These are phyloP conservation scores for Ogataea nonfermentans DNA, from an alignment of 805 yeast genomes.

Conservation along the genomic window DNA sequence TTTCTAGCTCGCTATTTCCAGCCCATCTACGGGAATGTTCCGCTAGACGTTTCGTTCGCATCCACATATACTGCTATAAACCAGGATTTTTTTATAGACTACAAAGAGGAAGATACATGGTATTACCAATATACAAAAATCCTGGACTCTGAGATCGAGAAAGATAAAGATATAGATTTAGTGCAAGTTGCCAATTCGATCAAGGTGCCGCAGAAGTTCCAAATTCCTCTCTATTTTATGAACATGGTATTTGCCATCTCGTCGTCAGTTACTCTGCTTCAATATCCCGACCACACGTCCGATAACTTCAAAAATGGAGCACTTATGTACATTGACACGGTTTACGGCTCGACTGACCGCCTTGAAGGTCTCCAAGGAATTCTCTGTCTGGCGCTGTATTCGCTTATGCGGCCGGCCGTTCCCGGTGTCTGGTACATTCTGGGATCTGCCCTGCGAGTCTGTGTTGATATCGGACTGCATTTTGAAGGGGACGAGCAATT, in stretches of 20 bases:
- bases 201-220: constrained; percentile 46
- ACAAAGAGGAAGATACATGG: constrained; percentile 44
- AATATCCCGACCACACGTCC: constrained; percentile 61
- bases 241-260: constrained; percentile 80
- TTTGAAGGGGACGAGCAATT: constrained; percentile 48
- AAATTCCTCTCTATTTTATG: constrained; percentile 63
- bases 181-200: constrained; percentile 37
- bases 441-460: constrained; percentile 74
- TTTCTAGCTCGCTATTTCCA: constrained; percentile 65
- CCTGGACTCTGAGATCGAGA: constrained; percentile 30
- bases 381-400: constrained; percentile 63
- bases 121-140: constrained; percentile 39
- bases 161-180: constrained; percentile 30
- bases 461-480: constrained; percentile 84
- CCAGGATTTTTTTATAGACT: constrained; percentile 28
- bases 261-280: constrained; percentile 67
- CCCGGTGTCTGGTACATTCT: constrained; percentile 93
- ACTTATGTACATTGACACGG: constrained; percentile 51
- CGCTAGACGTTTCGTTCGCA: constrained; percentile 53
- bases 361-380: constrained; percentile 74
- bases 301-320: constrained; percentile 73
- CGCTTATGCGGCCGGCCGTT: constrained; percentile 83
- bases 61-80: constrained; percentile 52
- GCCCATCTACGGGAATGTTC: constrained; percentile 76
- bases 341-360: constrained; percentile 56